These are phyloP conservation scores for Diaporthe helianthi DNA, from an alignment of 2,329 filamentous ascomycete species.

Conservation along the genomic window DNA sequence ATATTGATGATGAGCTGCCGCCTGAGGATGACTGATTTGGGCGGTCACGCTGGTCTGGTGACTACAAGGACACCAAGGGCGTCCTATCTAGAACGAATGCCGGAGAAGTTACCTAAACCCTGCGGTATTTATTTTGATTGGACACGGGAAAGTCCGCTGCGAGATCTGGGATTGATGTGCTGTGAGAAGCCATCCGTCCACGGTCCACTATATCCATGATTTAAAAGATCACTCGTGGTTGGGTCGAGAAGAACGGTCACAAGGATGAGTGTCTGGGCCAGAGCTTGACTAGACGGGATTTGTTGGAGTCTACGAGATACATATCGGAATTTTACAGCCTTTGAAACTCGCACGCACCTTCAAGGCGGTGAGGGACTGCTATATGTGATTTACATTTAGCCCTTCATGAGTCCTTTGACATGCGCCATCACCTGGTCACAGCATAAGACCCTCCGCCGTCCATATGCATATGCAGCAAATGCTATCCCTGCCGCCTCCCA, in stretches of 20 bases:
- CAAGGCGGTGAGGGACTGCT: background rate
- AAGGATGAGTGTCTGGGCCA: background rate
- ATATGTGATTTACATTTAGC: background rate
- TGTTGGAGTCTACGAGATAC: background rate
- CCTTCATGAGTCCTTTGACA: background rate
- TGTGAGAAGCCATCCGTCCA: background rate
- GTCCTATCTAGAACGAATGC: background rate
- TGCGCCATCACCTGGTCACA: background rate
- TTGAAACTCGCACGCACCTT: background rate
- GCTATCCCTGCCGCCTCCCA: background rate
- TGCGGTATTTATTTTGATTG: background rate
- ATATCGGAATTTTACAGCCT: background rate
- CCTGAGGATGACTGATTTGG: slow-evolving; percentile 85
- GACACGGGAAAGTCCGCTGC: background rate
- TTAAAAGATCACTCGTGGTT: background rate
- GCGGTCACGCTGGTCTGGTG: slow-evolving; percentile 16
- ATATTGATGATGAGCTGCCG: slow-evolving; percentile 97
- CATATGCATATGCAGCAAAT: background rate
- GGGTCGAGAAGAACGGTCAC: background rate
- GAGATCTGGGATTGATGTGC: background rate
- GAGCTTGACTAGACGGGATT: background rate
- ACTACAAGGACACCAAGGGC: too few relatives aligned
- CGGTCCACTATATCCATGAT: background rate
- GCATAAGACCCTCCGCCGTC: background rate
- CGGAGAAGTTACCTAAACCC: background rate